phyloP scores from a whole-genome alignment of 768 basidiomycete genomes.

The Leccinum imitatum region DNA sequence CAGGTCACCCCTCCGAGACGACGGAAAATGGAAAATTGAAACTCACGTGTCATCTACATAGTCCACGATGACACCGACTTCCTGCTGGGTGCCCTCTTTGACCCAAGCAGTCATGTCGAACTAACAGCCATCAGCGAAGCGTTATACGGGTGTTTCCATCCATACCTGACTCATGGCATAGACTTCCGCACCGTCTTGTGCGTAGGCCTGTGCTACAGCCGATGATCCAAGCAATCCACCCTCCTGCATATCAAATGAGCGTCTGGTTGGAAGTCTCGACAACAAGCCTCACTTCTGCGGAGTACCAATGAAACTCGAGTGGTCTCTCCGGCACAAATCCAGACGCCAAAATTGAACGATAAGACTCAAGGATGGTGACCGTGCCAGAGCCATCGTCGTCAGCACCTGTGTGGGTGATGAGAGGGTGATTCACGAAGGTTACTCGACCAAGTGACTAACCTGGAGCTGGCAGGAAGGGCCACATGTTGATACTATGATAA shows the following conservation, averaged over 20 bases:
- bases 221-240: slow-evolving; percentile 87
- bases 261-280: neutral
- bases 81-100: slow-evolving; percentile 72
- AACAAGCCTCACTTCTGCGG: slow-evolving; percentile 36
- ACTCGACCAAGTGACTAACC: slow-evolving; percentile 40
- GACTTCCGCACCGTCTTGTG: slow-evolving; percentile 25
- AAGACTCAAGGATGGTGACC: slow-evolving; percentile 45
- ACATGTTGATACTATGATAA: slow-evolving; percentile 59
- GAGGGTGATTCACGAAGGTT: neutral
- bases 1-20: slow-evolving; percentile 4
- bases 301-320: slow-evolving; percentile 52
- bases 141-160: neutral
- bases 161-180: slow-evolving; percentile 36
- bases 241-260: slow-evolving; percentile 43
- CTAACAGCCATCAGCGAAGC: slow-evolving; percentile 43
- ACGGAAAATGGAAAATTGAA: slow-evolving; percentile 24
- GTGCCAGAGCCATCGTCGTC: slow-evolving; percentile 47
- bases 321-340: slow-evolving; percentile 43
- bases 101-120: slow-evolving; percentile 97
- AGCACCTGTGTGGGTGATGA: slow-evolving; percentile 30
- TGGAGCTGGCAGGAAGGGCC: slow-evolving; percentile 76
- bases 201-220: slow-evolving; percentile 80
- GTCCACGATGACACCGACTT: slow-evolving; percentile 84
- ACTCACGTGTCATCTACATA: slow-evolving; percentile 65
- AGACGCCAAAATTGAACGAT: slow-evolving; percentile 40